Base-by-base conservation (phyloP, 2,329 filamentous ascomycete species). In the Talaromyces sp. region DNA sequence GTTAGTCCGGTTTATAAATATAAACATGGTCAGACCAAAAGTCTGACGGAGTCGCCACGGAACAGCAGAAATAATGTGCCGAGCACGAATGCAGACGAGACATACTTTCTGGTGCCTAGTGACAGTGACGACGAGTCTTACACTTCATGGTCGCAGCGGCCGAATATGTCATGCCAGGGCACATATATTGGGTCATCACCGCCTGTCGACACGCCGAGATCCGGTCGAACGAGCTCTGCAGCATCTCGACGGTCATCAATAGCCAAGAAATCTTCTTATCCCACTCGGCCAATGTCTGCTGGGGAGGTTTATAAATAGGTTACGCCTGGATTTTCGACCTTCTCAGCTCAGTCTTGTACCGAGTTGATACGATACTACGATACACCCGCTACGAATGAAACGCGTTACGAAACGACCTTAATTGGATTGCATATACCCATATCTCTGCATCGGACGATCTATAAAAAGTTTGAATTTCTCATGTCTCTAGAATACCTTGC, bases 231-330 rank as follows among this genome's bases (percentile, higher is more conserved):
- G 17, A 67, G 65, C 35, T 22, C 54, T 61, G 56, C 58, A 58
- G 43, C 37, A n/a, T 67, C 65, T 47, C 62, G 62, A n/a, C 65
- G 59, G 47, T 64, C 65, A 27, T 67, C 65, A 45, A 17, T 67
- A 13, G 35, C 50, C 15, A 67, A 62, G 50, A 41, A n/a, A 13
- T 37, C 45, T n/a, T 39, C 60, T 6, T 45, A 50, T 37, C 43
- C 52, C 11, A 31, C 19, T 11, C 62, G 43, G 15, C 52, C 60
- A 13, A 22, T 60, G 6, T 66, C 60, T 22, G 50, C 50, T n/a
- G 50, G 61, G 8, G 61, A 62, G 19, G 9, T 41, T 7, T 54
- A 54, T 3, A 3, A 43, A 35, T 62, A 35, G 5, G 5, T 17
- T 27, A 39, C 35, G 33, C n/a, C 33, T 8, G 52, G 52, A 56